These are phyloP conservation scores for Thalassiosira ordinaria DNA, from an alignment of 352 stramenopile species.

Conservation along the genomic window DNA sequence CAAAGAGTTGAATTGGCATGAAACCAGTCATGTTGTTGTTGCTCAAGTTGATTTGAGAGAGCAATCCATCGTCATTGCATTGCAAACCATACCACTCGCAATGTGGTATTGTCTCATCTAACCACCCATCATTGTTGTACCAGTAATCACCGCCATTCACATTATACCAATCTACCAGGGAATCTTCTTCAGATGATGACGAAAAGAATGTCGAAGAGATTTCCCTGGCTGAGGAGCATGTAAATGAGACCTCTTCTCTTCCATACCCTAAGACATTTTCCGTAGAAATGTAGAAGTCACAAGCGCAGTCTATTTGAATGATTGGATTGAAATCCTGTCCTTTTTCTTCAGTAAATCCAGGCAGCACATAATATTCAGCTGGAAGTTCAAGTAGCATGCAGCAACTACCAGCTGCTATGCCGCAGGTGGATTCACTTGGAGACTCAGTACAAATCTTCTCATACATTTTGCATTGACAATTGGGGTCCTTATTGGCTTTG, in stretches of 20 bases:
- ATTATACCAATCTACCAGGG: constrained; percentile 2
- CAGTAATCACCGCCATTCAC: constrained; percentile 9
- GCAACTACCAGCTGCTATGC: not conserved
- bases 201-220: not conserved
- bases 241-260: not conserved
- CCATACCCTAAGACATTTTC: not conserved
- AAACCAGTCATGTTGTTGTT: not conserved
- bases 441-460: constrained; percentile 23
- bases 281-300: constrained; percentile 20
- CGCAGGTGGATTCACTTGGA: constrained; percentile 11
- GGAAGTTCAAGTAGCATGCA: not conserved
- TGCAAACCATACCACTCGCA: constrained; percentile 41
- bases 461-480: constrained; percentile 15
- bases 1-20: not conserved
- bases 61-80: constrained; percentile 16
- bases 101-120: not conserved
- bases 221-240: not conserved
- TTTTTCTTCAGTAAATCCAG: no score
- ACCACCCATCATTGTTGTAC: constrained; percentile 15
- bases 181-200: not conserved
- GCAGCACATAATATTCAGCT: not conserved
- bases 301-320: not conserved
- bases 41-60: constrained; percentile 30
- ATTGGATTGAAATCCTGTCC: not conserved
- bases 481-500: not conserved